phyloP scores from a whole-genome alignment of 2,329 filamentous ascomycete species.

The Penicillium hesseltinei region DNA sequence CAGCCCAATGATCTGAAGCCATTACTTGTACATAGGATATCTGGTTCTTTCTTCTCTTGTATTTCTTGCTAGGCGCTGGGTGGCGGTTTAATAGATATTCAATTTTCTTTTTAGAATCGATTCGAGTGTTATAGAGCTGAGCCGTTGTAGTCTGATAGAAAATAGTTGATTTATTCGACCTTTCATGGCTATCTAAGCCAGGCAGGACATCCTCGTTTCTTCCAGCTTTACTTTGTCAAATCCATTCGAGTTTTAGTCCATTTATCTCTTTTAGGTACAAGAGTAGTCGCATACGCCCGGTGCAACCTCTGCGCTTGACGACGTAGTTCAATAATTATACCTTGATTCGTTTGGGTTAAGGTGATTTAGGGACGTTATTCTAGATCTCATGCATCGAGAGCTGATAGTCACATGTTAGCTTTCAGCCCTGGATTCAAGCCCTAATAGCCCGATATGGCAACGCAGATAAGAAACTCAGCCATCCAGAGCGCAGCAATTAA shows the following conservation, averaged over 20 bases:
- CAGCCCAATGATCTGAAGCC: background rate
- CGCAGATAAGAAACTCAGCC: conserved; percentile 18
- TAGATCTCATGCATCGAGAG: background rate
- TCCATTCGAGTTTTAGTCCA: background rate
- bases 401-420: background rate
- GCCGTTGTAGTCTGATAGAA: background rate
- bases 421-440: conserved; percentile 12
- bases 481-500: conserved; percentile 20
- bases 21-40: conserved; percentile 9
- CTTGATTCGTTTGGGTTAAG: background rate
- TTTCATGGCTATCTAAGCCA: background rate
- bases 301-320: background rate
- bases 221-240: background rate
- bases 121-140: background rate
- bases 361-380: background rate
- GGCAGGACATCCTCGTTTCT: background rate
- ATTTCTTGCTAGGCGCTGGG: conserved; percentile 1
- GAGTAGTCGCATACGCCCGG: background rate
- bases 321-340: background rate
- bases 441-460: conserved; percentile 22
- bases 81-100: background rate
- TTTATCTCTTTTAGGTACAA: background rate
- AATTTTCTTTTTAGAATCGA: background rate
- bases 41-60: background rate
- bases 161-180: background rate